Evolutionary conservation across 73 alveolate species (phyloP).

Genomic region (Blepharisma stoltei): DNA sequence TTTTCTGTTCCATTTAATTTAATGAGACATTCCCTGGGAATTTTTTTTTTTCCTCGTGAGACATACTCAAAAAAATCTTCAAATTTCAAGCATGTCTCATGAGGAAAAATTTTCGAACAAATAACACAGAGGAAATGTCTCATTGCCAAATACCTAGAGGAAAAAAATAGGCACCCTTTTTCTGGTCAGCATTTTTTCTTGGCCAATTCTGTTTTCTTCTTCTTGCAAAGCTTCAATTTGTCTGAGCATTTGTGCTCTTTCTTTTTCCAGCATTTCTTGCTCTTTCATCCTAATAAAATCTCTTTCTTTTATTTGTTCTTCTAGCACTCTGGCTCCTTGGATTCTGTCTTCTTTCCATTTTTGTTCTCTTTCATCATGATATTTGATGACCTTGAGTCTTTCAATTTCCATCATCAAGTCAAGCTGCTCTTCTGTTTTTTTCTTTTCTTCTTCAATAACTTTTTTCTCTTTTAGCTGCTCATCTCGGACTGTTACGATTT

Average conservation of each 20-base stretch:
- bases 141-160: too few relatives aligned
- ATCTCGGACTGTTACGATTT: slow-evolving; percentile 78
- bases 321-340: slow-evolving; percentile 61
- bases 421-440: slow-evolving; percentile 68
- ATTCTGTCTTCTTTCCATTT: slow-evolving; percentile 42
- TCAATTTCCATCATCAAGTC: slow-evolving; percentile 88
- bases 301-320: slow-evolving; percentile 83
- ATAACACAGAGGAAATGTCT: too few relatives aligned
- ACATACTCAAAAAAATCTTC: too few relatives aligned
- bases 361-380: slow-evolving; percentile 68
- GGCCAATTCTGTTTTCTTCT: slow-evolving; percentile 64
- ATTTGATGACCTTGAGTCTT: slow-evolving; percentile 68
- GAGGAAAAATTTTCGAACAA: too few relatives aligned
- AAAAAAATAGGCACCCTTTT: too few relatives aligned
- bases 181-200: slow-evolving; percentile 62
- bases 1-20: slow-evolving; percentile 42
- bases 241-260: slow-evolving; percentile 66
- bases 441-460: slow-evolving; percentile 58
- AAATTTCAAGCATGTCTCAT: too few relatives aligned
- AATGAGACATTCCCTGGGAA: too few relatives aligned
- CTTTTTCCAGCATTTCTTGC: slow-evolving; percentile 78
- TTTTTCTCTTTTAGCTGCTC: slow-evolving; percentile 66
- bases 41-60: too few relatives aligned
- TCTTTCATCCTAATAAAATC: slow-evolving; percentile 70
- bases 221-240: slow-evolving; percentile 59